A percentile compares a stretch with the other conserved stretches of the same genome.
Conservation (phyloP, 2,329 filamentous ascomycete genomes). For the Rhytidhysteron rufulum region DNA sequence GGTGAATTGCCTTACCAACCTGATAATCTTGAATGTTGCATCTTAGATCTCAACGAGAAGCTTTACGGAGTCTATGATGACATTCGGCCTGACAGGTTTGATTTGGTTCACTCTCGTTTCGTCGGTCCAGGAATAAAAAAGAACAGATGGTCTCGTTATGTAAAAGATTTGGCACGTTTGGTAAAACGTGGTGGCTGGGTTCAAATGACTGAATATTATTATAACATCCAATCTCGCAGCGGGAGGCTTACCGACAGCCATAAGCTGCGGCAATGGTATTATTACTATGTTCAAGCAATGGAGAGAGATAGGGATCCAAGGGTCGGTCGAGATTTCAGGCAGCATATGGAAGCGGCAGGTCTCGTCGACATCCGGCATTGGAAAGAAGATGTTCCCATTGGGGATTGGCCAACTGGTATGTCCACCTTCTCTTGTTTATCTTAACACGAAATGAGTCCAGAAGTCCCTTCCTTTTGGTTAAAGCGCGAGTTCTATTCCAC, state of each 20-base stretch:
- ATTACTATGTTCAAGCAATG: constrained; percentile 32
- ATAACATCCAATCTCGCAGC: constrained; percentile 81
- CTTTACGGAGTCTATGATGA: constrained; percentile 51
- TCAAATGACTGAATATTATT: constrained; percentile 84
- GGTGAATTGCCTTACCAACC: constrained; percentile 31
- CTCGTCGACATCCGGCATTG: constrained; percentile 26
- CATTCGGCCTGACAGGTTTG: constrained; percentile 71
- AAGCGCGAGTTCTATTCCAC: too few species aligned
- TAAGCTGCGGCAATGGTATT: constrained; percentile 34
- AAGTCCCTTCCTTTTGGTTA: too few species aligned
- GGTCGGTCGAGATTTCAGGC: constrained; percentile 26
- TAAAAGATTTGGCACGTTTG: constrained; percentile 70
- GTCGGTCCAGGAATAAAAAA: constrained; percentile 68
- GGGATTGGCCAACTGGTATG: constrained; percentile 34
- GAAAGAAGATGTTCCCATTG: constrained; percentile 32
- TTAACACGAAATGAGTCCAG: too few species aligned
- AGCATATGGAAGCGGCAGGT: constrained; percentile 25
- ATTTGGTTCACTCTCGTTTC: constrained; percentile 77
- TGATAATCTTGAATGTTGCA: constrained; percentile 31
- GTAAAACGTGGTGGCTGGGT: constrained; percentile 77
- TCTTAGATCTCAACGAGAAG: constrained; percentile 37
- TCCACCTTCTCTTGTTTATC: constrained; percentile 1
- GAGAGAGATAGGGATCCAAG: constrained; percentile 30
- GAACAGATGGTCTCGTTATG: constrained; percentile 69
- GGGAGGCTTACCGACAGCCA: constrained; percentile 62